These are phyloP conservation scores for Macrolepiota dolichaula DNA, from an alignment of 768 basidiomycete genomes.

Conservation along the genomic window DNA sequence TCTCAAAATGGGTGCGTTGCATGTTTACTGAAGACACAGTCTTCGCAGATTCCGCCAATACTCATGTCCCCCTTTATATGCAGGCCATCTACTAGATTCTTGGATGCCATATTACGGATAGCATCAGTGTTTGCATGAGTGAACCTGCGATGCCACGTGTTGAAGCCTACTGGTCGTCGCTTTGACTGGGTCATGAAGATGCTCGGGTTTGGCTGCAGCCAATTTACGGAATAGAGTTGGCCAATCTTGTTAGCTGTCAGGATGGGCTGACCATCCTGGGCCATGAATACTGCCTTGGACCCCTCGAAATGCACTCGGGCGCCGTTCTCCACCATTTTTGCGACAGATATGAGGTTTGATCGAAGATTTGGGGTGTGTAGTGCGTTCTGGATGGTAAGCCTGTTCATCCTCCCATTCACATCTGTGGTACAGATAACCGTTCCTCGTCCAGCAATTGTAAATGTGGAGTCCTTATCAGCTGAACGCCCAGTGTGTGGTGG, in stretches of 20 bases:
- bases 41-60: no score
- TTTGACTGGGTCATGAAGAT: conserved; percentile 15
- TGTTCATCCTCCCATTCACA: not conserved
- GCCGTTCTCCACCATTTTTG: no score
- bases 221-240: not conserved
- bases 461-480: not conserved
- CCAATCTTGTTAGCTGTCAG: not conserved
- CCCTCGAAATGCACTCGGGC: no score
- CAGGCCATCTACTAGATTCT: conserved; percentile 20
- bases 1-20: conserved; percentile 19
- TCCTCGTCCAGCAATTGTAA: not conserved
- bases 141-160: conserved; percentile 24
- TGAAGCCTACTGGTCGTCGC: conserved; percentile 17
- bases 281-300: no score
- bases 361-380: not conserved
- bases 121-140: conserved; percentile 15
- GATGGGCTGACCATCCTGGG: no score
- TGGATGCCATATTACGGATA: conserved; percentile 13
- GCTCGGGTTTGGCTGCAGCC: no score
- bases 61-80: no score
- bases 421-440: not conserved
- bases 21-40: conserved; percentile 22
- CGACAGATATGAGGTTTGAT: not conserved
- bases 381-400: not conserved
- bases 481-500: not conserved